Conservation (phyloP, 2,329 filamentous ascomycete genomes). For the Lecanicillium sp. region DNA sequence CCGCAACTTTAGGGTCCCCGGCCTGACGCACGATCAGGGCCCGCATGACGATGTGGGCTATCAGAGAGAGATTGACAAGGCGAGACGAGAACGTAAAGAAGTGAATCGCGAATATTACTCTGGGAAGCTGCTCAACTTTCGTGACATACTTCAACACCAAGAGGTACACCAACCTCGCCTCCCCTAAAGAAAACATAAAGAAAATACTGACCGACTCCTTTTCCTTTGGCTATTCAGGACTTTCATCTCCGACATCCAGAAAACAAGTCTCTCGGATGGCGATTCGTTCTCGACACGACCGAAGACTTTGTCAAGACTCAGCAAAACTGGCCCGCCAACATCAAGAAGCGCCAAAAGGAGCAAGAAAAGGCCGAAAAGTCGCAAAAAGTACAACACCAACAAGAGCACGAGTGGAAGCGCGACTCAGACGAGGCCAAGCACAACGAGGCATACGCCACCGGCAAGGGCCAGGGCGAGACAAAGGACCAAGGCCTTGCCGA, state of each 20-base stretch:
- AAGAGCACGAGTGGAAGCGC: constrained; percentile 14
- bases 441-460: constrained; percentile 12
- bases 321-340: constrained; percentile 39
- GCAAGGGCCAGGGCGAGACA: constrained; percentile 9
- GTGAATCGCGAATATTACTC: constrained; percentile 5
- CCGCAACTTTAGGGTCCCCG: constrained; percentile 24
- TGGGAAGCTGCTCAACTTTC: constrained; percentile 28
- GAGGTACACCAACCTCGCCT: no score
- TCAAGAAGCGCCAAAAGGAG: constrained; percentile 15
- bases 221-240: no score
- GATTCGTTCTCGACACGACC: constrained; percentile 38
- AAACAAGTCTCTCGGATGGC: constrained; percentile 36
- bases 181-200: no score
- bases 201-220: no score
- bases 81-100: constrained; percentile 1
- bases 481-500: constrained; percentile 10
- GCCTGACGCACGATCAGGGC: constrained; percentile 10
- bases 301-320: constrained; percentile 40
- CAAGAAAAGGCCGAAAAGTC: constrained; percentile 15
- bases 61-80: constrained; percentile 7
- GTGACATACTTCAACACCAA: constrained; percentile 21
- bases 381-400: constrained; percentile 11
- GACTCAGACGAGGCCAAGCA: constrained; percentile 14
- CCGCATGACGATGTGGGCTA: neutral
- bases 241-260: constrained; percentile 34